These are phyloP conservation scores for Neoboletus brunneissimus DNA, from an alignment of 768 basidiomycete species.

Conservation along the genomic window DNA sequence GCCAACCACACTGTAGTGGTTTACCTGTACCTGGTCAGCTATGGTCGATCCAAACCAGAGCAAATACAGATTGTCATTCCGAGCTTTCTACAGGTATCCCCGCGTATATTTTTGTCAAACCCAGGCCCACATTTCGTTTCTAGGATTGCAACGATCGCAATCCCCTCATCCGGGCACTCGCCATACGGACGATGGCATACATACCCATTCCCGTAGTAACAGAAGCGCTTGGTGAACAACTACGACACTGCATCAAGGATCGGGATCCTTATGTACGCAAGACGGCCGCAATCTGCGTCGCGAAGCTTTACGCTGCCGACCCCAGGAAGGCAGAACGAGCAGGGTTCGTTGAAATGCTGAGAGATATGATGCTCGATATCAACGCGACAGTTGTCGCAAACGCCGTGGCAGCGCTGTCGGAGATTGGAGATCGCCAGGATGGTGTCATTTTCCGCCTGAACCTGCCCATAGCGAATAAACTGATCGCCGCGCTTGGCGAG, in stretches of 20 bases:
- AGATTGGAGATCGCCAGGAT: constrained; percentile 93
- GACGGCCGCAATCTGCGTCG: constrained; percentile 96
- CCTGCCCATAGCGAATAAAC: constrained; percentile 80
- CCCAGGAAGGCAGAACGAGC: constrained; percentile 82
- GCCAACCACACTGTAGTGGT: constrained; percentile 63
- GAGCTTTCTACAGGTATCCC: constrained; percentile 78
- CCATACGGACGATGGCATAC: constrained; percentile 99
- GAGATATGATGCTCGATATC: constrained; percentile 87
- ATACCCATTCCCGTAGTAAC: constrained; percentile 90
- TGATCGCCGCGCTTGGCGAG: constrained; percentile 88
- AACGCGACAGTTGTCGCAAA: constrained; percentile 98
- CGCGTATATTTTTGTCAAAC: constrained; percentile 2
- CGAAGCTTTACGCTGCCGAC: constrained; percentile 90
- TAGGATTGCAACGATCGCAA: constrained; percentile 97
- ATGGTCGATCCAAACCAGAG: constrained; percentile 90
- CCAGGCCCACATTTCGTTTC: constrained; percentile 12
- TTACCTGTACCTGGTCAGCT: constrained; percentile 95
- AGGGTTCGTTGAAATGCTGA: constrained; percentile 86
- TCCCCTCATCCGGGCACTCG: constrained; percentile 93
- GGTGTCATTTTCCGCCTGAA: constrained; percentile 93
- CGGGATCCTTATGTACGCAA: constrained; percentile 97
- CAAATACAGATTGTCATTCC: constrained; percentile 90
- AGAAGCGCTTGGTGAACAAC: constrained; percentile 81
- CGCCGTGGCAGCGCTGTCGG: constrained; percentile 93
- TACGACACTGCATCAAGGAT: constrained; percentile 91